phyloP scores from a whole-genome alignment of 345 rosid genomes.

The Boechera stricta region DNA sequence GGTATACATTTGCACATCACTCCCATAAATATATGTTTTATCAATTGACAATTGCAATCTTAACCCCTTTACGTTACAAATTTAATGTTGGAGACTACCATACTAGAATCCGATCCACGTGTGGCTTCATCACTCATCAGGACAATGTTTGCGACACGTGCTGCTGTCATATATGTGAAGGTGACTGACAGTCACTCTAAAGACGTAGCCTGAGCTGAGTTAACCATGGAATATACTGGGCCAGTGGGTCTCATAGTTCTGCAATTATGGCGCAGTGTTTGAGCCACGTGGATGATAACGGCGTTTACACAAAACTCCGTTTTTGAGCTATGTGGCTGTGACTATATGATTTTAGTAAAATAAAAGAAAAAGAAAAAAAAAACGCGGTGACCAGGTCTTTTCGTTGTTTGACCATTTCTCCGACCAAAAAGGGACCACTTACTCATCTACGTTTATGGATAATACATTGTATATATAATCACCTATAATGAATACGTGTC shows the following conservation, averaged over 20 bases:
- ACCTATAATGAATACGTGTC: not conserved
- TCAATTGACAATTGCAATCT: not conserved
- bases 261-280: not conserved
- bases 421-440: conserved; percentile 30
- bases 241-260: not conserved
- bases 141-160: not conserved
- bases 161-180: conserved; percentile 19
- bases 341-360: not conserved
- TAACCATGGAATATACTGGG: not conserved
- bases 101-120: not conserved
- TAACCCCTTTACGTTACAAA: not conserved
- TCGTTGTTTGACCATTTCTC: conserved; percentile 24
- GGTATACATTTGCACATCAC: not conserved
- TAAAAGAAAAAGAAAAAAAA: too few relatives aligned
- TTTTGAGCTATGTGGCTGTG: conserved; percentile 13
- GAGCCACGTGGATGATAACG: conserved; percentile 22
- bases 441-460: conserved; percentile 1
- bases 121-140: not conserved
- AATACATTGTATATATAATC: not conserved
- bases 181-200: conserved; percentile 41
- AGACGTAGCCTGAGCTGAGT: conserved; percentile 40
- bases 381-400: not conserved
- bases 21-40: not conserved
- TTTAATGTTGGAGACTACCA: not conserved
- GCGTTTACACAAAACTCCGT: conserved; percentile 18